phyloP scores from a whole-genome alignment of 2,329 filamentous ascomycete species.

The Pestalotiopsis sp. region DNA sequence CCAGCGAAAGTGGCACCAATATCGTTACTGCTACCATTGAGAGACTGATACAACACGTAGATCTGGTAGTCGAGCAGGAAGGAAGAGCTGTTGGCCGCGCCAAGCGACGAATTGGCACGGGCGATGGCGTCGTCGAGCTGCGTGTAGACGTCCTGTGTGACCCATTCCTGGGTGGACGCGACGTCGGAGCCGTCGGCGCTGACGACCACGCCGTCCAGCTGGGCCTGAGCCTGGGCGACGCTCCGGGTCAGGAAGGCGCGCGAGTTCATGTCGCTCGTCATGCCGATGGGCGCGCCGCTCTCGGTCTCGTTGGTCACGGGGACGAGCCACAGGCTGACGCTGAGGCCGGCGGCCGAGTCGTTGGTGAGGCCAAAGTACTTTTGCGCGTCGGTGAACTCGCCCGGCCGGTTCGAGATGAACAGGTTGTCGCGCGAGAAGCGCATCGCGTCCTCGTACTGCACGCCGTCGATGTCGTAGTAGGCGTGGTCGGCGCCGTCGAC shows the following conservation, averaged over 20 bases:
- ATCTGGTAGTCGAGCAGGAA: slow-evolving; percentile 8
- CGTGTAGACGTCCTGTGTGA: neutral
- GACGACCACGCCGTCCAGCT: neutral
- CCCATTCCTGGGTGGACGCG: slow-evolving; percentile 1
- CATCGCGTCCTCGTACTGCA: neutral
- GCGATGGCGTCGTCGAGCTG: slow-evolving; percentile 7
- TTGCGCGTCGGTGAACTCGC: slow-evolving; percentile 5
- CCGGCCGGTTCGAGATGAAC: neutral
- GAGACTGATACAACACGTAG: neutral
- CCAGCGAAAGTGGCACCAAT: slow-evolving; percentile 1
- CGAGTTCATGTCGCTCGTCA: slow-evolving; percentile 3
- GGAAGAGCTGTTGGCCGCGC: neutral
- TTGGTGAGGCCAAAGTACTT: neutral
- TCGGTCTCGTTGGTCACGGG: slow-evolving; percentile 5
- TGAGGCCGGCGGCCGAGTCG: slow-evolving; percentile 1
- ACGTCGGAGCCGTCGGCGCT: slow-evolving; percentile 6
- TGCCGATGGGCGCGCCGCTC: neutral
- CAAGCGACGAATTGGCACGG: neutral
- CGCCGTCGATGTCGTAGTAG: neutral
- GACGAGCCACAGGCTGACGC: slow-evolving; percentile 4
- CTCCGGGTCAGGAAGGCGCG: neutral
- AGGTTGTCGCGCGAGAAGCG: slow-evolving; percentile 5
- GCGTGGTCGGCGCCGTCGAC: slow-evolving; percentile 4
- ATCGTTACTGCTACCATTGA: neutral
- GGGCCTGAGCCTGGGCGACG: neutral